These are phyloP conservation scores for Lathyrus oleraceus DNA, from an alignment of 306 rosid genomes.

Conservation along the genomic window DNA sequence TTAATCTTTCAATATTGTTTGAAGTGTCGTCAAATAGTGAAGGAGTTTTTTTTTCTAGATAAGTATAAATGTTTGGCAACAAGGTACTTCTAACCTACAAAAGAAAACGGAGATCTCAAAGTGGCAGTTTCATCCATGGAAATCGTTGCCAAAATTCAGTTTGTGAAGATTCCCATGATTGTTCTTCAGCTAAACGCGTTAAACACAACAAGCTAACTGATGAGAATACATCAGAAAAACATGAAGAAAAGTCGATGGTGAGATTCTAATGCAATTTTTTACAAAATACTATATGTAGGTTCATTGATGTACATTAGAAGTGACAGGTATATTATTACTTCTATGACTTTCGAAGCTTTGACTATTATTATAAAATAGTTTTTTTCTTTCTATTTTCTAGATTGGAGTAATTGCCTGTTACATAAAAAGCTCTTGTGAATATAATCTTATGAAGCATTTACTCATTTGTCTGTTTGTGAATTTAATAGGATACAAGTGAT, in stretches of 20 bases:
- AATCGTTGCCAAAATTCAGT: constrained; percentile 31
- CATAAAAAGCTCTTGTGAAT: constrained; percentile 2
- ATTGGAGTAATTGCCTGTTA: constrained; percentile 10
- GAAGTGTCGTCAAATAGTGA: constrained; percentile 30
- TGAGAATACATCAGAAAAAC: constrained; percentile 37
- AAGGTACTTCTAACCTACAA: constrained; percentile 62
- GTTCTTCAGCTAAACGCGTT: constrained; percentile 28
- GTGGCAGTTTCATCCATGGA: constrained; percentile 36
- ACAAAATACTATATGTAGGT: constrained; percentile 5
- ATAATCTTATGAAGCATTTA: constrained; percentile 7
- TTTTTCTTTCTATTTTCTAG: not conserved
- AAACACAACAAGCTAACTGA: constrained; percentile 32
- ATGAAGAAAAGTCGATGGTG: constrained; percentile 41
- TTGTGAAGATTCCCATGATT: constrained; percentile 28
- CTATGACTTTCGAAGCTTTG: not conserved
- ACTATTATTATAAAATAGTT: not conserved
- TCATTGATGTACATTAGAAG: not conserved
- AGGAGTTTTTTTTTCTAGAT: constrained; percentile 25
- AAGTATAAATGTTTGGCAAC: constrained; percentile 55
- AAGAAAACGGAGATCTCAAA: constrained; percentile 48
- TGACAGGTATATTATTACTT: constrained; percentile 7
- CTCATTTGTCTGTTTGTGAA: not conserved
- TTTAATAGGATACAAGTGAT: constrained; percentile 34
- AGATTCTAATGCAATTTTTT: constrained; percentile 33
- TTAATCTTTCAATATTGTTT: not conserved